Evolutionary conservation across 176 grass and related monocot genomes (phyloP).

Genomic region (Oryza meridionalis): DNA sequence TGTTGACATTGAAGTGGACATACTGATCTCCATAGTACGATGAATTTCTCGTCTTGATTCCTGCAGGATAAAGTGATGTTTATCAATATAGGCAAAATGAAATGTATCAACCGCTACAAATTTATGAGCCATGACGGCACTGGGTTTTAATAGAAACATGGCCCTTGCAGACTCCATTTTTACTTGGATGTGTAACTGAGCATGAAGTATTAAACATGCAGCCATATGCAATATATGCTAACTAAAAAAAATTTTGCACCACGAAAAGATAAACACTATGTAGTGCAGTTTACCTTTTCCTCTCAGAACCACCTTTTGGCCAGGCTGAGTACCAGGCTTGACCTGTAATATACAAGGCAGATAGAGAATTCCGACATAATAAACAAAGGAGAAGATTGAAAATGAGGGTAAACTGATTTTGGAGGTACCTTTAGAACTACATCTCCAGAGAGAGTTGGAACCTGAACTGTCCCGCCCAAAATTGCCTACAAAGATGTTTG

Average conservation of each 20-base stretch:
- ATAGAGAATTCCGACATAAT: not conserved
- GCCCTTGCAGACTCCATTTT: no score
- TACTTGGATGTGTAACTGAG: not conserved
- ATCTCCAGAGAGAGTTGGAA: slow-evolving; percentile 91
- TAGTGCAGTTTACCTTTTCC: slow-evolving; percentile 76
- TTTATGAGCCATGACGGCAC: not conserved
- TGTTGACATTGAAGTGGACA: slow-evolving; percentile 86
- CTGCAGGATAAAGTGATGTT: slow-evolving; percentile 40
- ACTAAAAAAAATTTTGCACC: slow-evolving; percentile 1
- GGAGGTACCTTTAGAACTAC: slow-evolving; percentile 86
- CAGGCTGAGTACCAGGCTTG: slow-evolving; percentile 88
- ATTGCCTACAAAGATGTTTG: slow-evolving; percentile 63
- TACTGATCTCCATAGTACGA: slow-evolving; percentile 75
- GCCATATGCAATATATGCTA: not conserved
- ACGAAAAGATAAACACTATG: not conserved
- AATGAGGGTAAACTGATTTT: not conserved
- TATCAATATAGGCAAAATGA: slow-evolving; percentile 9
- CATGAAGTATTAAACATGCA: not conserved
- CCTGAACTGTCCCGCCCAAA: slow-evolving; percentile 91
- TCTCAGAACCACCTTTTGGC: slow-evolving; percentile 96
- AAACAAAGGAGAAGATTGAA: slow-evolving; percentile 1
- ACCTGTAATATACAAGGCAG: slow-evolving; percentile 52
- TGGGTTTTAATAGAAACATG: not conserved
- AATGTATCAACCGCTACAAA: not conserved
- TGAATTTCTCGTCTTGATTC: slow-evolving; percentile 76